Evolutionary conservation across 495 filamentous ascomycete species (phyloP), one percentile per base, ranked within the genome.

Genomic region (Articulospora tetracladia): DNA sequence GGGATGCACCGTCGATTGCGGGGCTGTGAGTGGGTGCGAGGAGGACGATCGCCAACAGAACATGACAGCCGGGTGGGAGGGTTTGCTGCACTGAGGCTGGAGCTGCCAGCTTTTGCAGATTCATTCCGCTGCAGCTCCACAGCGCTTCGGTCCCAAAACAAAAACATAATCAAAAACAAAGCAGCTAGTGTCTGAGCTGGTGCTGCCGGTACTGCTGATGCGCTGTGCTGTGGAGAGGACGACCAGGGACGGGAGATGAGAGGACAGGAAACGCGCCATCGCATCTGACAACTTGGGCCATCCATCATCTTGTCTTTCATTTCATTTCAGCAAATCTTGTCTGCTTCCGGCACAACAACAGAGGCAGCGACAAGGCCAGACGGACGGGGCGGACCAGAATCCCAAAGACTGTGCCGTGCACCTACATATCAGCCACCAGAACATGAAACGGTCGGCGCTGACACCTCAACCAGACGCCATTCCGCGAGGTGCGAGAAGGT

Each of bases 401-500:
- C 6, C 30, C 39, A 44, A 19, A 44, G 17, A 11, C 51, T 34
- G 51, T 54, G 51, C 51, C 51, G 24, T 22, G 10, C 25, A 27
- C 3, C 30, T 13, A 54, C 51, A 54, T 23, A 7, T 22, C 22
- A 24, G 51, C 51, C 51, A 54, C 28, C 27, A 54, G 51, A 54
- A 54, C 26, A 49, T 57, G 55, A 57, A 57, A 57, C 55, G 55
- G 39, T 57, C 51, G 55, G 41, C 41, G 39, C 55, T 57, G 55
- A 49, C 53, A 44, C 3, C 17, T 19, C 6, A 13, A 32, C 30
- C 13, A 17, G 39, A 44, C 39, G 39, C 39, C 39, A 7, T 44
- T 7, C 15, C 39, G 47, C n/a, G 23, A 50, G 47, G 17, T 6
- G 17, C 7, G 41, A 47, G 41, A 6, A 4, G 4, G 30, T 4